A percentile compares a stretch with the other conserved stretches of the same genome.
Conservation (phyloP, 2,329 filamentous ascomycete genomes). For the Aspergillus viridinutans region DNA sequence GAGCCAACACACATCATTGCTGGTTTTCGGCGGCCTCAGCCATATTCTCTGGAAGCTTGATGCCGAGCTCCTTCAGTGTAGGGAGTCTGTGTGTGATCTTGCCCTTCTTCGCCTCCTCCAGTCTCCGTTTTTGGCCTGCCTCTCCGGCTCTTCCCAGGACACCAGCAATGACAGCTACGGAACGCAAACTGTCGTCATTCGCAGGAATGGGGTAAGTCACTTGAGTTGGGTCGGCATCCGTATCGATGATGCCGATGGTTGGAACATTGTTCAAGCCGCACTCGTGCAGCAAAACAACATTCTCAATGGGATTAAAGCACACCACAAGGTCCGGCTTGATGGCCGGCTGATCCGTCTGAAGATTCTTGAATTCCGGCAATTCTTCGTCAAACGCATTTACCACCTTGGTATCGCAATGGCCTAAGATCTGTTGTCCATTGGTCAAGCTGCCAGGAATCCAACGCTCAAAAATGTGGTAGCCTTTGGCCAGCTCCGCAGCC, state of each 20-base stretch:
- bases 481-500: slow-evolving; percentile 71
- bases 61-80: slow-evolving; percentile 15
- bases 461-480: slow-evolving; percentile 84
- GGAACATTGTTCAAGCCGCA: slow-evolving; percentile 84
- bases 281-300: slow-evolving; percentile 84
- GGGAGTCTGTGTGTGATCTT: slow-evolving; percentile 53
- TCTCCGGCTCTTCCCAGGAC: slow-evolving; percentile 81
- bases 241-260: slow-evolving; percentile 92
- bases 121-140: slow-evolving; percentile 65
- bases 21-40: not conserved
- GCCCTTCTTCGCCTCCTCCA: slow-evolving; percentile 59
- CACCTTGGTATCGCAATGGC: slow-evolving; percentile 63
- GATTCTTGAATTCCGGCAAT: slow-evolving; percentile 60
- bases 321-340: slow-evolving; percentile 87
- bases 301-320: slow-evolving; percentile 88
- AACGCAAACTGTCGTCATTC: slow-evolving; percentile 92
- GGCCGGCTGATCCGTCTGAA: slow-evolving; percentile 59
- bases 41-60: not conserved
- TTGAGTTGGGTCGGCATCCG: slow-evolving; percentile 84
- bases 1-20: not conserved
- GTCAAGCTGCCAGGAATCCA: slow-evolving; percentile 92
- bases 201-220: slow-evolving; percentile 95
- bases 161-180: slow-evolving; percentile 75
- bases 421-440: slow-evolving; percentile 87
- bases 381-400: slow-evolving; percentile 70